Base-by-base conservation (phyloP, 2,329 filamentous ascomycete genomes). In the Fusarium redolens region DNA sequence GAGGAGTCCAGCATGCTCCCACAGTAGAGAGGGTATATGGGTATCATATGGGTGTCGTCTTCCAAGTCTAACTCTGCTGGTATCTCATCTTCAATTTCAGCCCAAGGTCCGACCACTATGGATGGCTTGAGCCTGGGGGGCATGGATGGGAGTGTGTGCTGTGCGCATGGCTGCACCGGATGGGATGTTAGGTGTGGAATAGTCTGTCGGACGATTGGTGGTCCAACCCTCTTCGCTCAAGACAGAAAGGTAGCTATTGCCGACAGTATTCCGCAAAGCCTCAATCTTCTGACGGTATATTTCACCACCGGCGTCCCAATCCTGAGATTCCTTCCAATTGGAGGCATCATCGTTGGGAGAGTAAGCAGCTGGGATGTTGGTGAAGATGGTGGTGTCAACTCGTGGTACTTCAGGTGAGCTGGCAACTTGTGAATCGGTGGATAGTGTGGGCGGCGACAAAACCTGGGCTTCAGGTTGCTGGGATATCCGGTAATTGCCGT, bases 221-320 rank as follows among this genome's bases (percentile, higher is more conserved):
- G 47, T 86, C 89, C 90, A 91, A 45, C 84, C 86, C 80, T 96
- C 93, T 77, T 97, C 95, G 68, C 93, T 92, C 56, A 98, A 85
- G 18, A 93, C 94, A 71, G 91, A 95, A 43, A 99, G 88, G 88
- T 97, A 99, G 41, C 91, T 93, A 76, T 91, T 94, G 37, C 95
- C 95, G 73, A 97, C 92, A 78, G 96, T 94, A 78, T 92, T 92
- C 69, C 95, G 92, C 60, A 98, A 84, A 6, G 93, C 91, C 81
- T 97, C 95, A 61, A 98, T 92, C 81, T 96, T 96, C 80, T 93
- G 93, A 64, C 93, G 91, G 82, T 97, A 98, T 12, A 93, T 85
- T 77, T 96, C 93, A 60, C 92, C 92, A 65, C 90, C 89, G 47
- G 89, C 84, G 67, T 91, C 90, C 88, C 91, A 93, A 65, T 92